Evolutionary conservation across 768 basidiomycete species (phyloP).

Genomic region (Auricularia sp.): DNA sequence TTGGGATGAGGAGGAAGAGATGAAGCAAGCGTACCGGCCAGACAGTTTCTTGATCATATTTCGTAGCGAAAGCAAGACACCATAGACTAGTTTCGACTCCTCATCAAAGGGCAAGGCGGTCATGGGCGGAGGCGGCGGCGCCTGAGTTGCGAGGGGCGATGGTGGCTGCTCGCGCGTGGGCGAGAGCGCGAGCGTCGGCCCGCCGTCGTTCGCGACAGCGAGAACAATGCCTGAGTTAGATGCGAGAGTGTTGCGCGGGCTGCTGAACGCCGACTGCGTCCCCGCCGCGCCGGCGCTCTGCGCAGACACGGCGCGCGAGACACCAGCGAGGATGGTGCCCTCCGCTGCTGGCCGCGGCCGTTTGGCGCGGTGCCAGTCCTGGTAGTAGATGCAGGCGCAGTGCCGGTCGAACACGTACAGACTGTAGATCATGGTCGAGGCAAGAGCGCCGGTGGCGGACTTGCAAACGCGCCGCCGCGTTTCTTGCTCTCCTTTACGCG

Average conservation of each 20-base stretch:
- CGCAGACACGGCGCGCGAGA: slow-evolving; percentile 55
- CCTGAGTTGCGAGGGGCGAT: slow-evolving; percentile 25
- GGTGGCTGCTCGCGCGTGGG: slow-evolving; percentile 26
- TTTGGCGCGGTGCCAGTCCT: slow-evolving; percentile 83
- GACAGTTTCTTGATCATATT: slow-evolving; percentile 96
- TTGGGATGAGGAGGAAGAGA: neutral
- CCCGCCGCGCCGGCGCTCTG: slow-evolving; percentile 22
- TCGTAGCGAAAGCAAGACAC: slow-evolving; percentile 80
- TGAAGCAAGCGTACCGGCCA: slow-evolving; percentile 45
- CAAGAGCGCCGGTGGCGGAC: neutral
- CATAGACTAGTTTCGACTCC: slow-evolving; percentile 95
- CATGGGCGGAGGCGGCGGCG: slow-evolving; percentile 27
- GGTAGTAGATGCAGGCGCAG: slow-evolving; percentile 88
- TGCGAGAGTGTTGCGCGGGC: slow-evolving; percentile 57
- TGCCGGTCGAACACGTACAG: slow-evolving; percentile 50
- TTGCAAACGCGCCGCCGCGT: neutral
- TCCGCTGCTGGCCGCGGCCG: slow-evolving; percentile 62
- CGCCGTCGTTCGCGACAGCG: slow-evolving; percentile 32
- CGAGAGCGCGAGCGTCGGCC: slow-evolving; percentile 25
- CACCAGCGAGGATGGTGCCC: slow-evolving; percentile 62
- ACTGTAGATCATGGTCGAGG: slow-evolving; percentile 75
- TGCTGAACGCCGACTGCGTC: slow-evolving; percentile 33
- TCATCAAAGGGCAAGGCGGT: slow-evolving; percentile 86
- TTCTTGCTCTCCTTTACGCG: neutral
- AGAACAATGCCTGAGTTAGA: slow-evolving; percentile 60